A percentile compares a stretch with the other conserved stretches of the same genome.
These are phyloP conservation scores for Leccinellum luteum DNA, from an alignment of 768 basidiomycete genomes.

Conservation along the genomic window DNA sequence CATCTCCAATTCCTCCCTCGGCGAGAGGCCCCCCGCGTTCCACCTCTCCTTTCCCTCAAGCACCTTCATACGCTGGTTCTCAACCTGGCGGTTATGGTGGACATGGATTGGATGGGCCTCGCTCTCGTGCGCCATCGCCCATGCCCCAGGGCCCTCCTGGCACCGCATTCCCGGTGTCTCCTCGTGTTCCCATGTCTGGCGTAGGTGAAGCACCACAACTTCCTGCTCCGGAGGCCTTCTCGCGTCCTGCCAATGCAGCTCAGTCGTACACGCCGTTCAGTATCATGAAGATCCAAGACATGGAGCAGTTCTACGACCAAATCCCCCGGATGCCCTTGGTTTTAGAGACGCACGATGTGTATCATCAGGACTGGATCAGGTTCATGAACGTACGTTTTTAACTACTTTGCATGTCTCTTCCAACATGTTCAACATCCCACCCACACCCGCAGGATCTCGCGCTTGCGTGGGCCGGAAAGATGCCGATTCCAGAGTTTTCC, in stretches of 20 bases:
- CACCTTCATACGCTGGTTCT: constrained; percentile 28
- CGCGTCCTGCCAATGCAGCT: constrained; percentile 65
- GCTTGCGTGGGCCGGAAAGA: constrained; percentile 72
- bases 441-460: constrained; percentile 54
- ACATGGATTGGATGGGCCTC: constrained; percentile 54
- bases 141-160: constrained; percentile 42
- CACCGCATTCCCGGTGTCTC: constrained; percentile 26
- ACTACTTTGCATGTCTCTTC: neutral
- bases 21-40: constrained; percentile 22
- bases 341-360: constrained; percentile 73
- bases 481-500: constrained; percentile 57
- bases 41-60: constrained; percentile 31
- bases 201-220: constrained; percentile 40
- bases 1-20: constrained; percentile 30
- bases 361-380: constrained; percentile 75
- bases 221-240: constrained; percentile 69
- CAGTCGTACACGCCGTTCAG: constrained; percentile 70
- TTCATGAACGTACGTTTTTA: constrained; percentile 61
- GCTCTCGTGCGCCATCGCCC: constrained; percentile 50
- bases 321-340: constrained; percentile 72
- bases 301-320: constrained; percentile 69
- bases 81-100: constrained; percentile 51
- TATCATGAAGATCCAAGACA: constrained; percentile 67
- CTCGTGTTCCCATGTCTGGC: constrained; percentile 24
- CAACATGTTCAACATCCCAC: neutral